These are phyloP conservation scores for Arabidopsis arenosa DNA, from an alignment of 345 rosid genomes.

Conservation along the genomic window DNA sequence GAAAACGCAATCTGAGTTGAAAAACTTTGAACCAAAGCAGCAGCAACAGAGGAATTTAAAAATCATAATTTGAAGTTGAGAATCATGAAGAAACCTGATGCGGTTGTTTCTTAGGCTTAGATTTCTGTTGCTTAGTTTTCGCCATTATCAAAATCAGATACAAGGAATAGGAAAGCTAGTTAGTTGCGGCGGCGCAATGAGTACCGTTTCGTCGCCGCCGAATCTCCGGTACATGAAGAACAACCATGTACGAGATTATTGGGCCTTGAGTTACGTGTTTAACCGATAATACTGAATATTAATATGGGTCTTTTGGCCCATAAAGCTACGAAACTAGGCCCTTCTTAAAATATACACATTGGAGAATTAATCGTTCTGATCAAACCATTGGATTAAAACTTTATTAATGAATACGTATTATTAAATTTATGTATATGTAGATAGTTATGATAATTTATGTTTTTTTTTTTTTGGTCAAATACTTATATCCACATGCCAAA, in stretches of 20 bases:
- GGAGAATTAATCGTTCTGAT: too few species aligned
- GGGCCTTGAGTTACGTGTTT: not conserved
- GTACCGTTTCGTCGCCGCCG: slow-evolving; percentile 19
- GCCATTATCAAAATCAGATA: slow-evolving; percentile 53
- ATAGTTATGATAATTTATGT: too few species aligned
- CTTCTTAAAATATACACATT: not conserved
- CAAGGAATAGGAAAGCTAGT: not conserved
- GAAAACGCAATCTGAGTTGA: too few species aligned
- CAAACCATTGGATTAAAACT: too few species aligned
- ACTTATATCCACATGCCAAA: too few species aligned
- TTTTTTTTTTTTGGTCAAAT: too few species aligned
- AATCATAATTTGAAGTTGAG: not conserved
- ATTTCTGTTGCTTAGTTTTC: slow-evolving; percentile 71
- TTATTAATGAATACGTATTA: too few species aligned
- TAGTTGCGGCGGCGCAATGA: slow-evolving; percentile 25
- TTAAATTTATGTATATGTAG: too few species aligned
- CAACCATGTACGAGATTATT: not conserved
- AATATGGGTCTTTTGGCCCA: not conserved
- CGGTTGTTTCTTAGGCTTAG: slow-evolving; percentile 63
- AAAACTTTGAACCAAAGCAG: not conserved
- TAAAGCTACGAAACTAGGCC: not conserved
- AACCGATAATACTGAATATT: not conserved
- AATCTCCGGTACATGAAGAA: not conserved
- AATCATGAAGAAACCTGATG: slow-evolving; percentile 46
- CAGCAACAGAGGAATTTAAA: not conserved